These are phyloP conservation scores for Amanita pseudoporphyria DNA, from an alignment of 768 basidiomycete genomes.

Conservation along the genomic window DNA sequence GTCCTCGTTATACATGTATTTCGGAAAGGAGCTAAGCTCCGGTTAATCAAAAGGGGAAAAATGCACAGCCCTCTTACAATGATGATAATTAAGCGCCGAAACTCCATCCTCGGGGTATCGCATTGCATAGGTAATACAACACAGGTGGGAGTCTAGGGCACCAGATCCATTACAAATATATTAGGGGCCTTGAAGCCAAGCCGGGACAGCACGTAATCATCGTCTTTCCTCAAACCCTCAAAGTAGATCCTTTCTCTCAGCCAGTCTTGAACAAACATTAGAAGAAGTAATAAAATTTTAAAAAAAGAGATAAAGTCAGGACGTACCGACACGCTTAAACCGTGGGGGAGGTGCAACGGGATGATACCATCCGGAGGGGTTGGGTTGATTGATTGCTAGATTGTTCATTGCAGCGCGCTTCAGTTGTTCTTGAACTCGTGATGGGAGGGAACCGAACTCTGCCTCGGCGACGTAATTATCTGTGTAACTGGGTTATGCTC, in stretches of 20 bases:
- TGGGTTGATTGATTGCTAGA: conserved; percentile 14
- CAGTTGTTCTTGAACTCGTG: conserved; percentile 63
- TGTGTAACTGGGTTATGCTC: conserved; percentile 42
- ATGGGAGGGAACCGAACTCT: conserved; percentile 51
- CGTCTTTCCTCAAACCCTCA: conserved; percentile 51
- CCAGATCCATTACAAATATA: conserved; percentile 63
- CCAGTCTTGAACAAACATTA: conserved; percentile 46
- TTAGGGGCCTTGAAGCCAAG: conserved; percentile 76
- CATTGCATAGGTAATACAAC: not conserved
- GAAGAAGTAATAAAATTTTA: too few relatives aligned
- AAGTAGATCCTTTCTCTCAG: conserved; percentile 65
- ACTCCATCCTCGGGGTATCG: not conserved
- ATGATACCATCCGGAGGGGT: conserved; percentile 27
- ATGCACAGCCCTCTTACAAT: not conserved
- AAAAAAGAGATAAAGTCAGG: conserved; percentile 1
- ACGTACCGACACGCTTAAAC: conserved; percentile 56
- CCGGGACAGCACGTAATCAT: conserved; percentile 45
- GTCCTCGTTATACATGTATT: not conserved
- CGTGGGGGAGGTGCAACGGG: conserved; percentile 37
- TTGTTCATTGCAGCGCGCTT: conserved; percentile 46
- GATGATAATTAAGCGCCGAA: not conserved
- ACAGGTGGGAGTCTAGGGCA: conserved; percentile 19
- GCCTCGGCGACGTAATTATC: conserved; percentile 56
- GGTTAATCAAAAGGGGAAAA: not conserved
- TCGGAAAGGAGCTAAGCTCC: too few relatives aligned